phyloP scores from a whole-genome alignment of 1,284 basidiomycete genomes.

The Fomes fomentarius region DNA sequence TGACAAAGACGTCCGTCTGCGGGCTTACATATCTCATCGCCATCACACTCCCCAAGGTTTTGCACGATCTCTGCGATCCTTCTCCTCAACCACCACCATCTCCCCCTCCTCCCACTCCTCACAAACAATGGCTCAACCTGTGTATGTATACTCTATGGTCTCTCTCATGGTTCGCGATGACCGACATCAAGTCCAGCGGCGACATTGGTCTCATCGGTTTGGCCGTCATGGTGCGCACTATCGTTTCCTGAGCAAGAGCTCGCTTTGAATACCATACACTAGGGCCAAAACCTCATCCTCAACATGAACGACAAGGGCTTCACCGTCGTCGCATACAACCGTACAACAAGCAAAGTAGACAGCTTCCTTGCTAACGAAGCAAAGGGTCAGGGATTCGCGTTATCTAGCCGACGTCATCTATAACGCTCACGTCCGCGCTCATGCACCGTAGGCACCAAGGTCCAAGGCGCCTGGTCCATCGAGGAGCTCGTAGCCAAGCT shows the following conservation, averaged over 20 bases:
- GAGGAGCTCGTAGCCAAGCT: constrained; percentile 86
- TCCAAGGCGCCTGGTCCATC: constrained; percentile 94
- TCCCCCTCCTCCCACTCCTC: constrained; percentile 30
- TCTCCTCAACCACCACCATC: constrained; percentile 32
- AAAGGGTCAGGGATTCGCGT: constrained; percentile 73
- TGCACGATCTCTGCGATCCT: constrained; percentile 24
- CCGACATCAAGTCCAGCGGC: constrained; percentile 52
- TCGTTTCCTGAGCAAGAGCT: constrained; percentile 19
- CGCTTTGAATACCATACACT: constrained; percentile 17
- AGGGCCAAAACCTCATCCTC: constrained; percentile 96
- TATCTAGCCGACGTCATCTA: constrained; percentile 23
- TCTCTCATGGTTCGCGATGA: constrained; percentile 10
- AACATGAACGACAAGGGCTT: constrained; percentile 99
- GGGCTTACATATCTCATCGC: constrained; percentile 37
- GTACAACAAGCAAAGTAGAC: constrained; percentile 96
- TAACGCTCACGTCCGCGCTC: constrained; percentile 21
- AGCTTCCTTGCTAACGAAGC: constrained; percentile 96
- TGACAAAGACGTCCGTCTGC: constrained; percentile 31
- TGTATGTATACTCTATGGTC: constrained; percentile 36
- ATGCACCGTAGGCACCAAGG: constrained; percentile 76
- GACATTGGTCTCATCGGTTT: constrained; percentile 94
- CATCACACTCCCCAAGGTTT: constrained; percentile 30
- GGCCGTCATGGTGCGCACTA: constrained; percentile 86
- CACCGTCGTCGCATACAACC: constrained; percentile 96
- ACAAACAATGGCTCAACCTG: constrained; percentile 45